Conservation (phyloP, 768 basidiomycete species). For the Calocybe gangraenosa region DNA sequence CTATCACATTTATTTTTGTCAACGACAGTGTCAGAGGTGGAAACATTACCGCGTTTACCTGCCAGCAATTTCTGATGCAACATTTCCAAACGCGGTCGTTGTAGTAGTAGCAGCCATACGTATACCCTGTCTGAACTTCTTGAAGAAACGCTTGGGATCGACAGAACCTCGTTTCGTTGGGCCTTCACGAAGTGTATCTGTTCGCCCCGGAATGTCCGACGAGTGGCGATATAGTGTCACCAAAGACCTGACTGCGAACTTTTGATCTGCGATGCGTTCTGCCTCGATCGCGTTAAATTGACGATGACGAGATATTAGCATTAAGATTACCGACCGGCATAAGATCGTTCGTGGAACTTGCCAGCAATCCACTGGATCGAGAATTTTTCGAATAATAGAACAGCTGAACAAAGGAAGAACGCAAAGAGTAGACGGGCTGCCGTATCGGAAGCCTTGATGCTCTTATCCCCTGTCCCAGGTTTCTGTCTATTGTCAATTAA, state of each 20-base stretch:
- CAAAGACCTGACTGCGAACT: constrained; percentile 68
- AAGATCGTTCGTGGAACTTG: constrained; percentile 79
- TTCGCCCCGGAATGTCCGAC: constrained; percentile 62
- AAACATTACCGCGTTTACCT: constrained; percentile 27
- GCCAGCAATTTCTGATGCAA: constrained; percentile 52
- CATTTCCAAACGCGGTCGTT: constrained; percentile 64
- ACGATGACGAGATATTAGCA: background rate
- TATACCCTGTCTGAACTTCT: constrained; percentile 67
- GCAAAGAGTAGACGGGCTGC: constrained; percentile 71
- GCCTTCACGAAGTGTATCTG: constrained; percentile 51
- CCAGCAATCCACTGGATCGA: constrained; percentile 81
- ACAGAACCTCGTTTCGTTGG: constrained; percentile 32
- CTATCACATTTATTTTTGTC: constrained; percentile 23
- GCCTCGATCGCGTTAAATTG: constrained; percentile 9
- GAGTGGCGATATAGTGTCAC: constrained; percentile 79
- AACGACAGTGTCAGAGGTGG: background rate
- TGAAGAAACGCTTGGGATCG: constrained; percentile 62
- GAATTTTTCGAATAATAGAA: constrained; percentile 81
- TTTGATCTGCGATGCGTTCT: constrained; percentile 83
- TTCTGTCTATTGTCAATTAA: constrained; percentile 48
- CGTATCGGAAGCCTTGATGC: constrained; percentile 41
- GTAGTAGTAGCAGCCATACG: constrained; percentile 74
- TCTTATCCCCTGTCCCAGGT: constrained; percentile 24
- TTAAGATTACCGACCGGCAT: constrained; percentile 21
- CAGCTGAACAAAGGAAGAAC: constrained; percentile 58